A percentile compares a stretch with the other conserved stretches of the same genome.
phyloP scores from a whole-genome alignment of 495 filamentous ascomycete genomes.

The Chaetomium tenue region DNA sequence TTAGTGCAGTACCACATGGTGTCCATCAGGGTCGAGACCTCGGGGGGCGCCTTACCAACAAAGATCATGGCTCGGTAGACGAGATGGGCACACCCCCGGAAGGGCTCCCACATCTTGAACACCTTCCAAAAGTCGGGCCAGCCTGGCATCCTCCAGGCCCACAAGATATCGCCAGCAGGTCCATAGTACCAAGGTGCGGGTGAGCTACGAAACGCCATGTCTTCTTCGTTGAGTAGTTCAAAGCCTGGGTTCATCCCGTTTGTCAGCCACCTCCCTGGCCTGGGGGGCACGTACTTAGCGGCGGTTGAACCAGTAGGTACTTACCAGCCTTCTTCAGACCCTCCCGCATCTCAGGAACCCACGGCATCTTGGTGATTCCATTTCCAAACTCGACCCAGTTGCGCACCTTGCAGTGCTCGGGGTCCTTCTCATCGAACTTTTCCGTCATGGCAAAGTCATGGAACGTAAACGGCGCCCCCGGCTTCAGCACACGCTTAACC shows the following conservation, averaged over 20 bases:
- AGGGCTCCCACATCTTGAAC: constrained; percentile 21
- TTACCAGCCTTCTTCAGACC: constrained; percentile 18
- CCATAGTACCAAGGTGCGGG: constrained; percentile 26
- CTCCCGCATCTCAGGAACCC: constrained; percentile 23
- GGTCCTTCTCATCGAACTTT: constrained; percentile 19
- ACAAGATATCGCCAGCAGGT: constrained; percentile 23
- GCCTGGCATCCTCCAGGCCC: constrained; percentile 15
- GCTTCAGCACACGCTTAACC: constrained; percentile 27
- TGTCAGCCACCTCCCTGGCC: not conserved
- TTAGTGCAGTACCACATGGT: constrained; percentile 29
- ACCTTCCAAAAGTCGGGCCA: constrained; percentile 27
- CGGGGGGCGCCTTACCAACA: constrained; percentile 9
- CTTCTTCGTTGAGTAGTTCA: constrained; percentile 20
- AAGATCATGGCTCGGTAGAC: constrained; percentile 15
- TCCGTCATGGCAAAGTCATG: constrained; percentile 30
- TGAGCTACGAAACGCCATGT: constrained; percentile 21
- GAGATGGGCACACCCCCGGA: constrained; percentile 8
- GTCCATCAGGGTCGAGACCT: constrained; percentile 20
- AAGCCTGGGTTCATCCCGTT: constrained; percentile 11
- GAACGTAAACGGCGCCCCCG: constrained; percentile 23
- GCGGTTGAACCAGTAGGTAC: not conserved
- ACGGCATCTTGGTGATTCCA: constrained; percentile 23
- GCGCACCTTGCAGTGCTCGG: constrained; percentile 22
- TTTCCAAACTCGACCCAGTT: constrained; percentile 31
- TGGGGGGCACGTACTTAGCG: not conserved